These are phyloP conservation scores for Cudoniella acicularis DNA, from an alignment of 495 filamentous ascomycete species.

Conservation along the genomic window DNA sequence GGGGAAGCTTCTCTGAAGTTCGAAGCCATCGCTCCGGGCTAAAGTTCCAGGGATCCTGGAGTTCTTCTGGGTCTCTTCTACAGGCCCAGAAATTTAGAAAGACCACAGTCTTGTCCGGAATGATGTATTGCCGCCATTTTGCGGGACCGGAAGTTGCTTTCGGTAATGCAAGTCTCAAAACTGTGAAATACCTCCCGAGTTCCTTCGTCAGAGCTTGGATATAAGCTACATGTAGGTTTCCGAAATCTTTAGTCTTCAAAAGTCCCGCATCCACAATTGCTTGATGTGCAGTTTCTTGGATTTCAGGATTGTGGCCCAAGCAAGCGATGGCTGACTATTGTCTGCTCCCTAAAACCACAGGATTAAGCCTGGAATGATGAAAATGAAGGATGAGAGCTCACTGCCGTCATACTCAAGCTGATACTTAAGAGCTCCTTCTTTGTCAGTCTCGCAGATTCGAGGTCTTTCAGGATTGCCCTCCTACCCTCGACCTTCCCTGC, in stretches of 20 bases:
- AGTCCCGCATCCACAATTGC: neutral
- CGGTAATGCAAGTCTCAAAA: neutral
- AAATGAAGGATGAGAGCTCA: neutral
- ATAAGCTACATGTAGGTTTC: neutral
- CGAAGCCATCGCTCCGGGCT: neutral
- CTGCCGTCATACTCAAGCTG: constrained; percentile 4
- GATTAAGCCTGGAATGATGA: neutral
- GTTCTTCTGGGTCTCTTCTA: neutral
- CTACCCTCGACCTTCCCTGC: neutral
- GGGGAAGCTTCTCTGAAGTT: neutral
- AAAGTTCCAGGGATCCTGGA: neutral
- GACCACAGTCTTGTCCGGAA: neutral
- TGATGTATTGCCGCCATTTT: neutral
- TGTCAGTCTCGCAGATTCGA: neutral
- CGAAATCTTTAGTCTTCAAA: neutral
- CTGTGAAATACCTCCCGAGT: neutral
- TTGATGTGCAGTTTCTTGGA: neutral
- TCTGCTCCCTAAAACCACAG: neutral
- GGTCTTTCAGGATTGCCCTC: constrained; percentile 2
- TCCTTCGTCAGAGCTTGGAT: constrained; percentile 1
- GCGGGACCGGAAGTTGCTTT: neutral
- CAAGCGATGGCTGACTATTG: constrained; percentile 1
- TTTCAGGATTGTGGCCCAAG: constrained; percentile 1
- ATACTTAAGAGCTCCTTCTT: constrained; percentile 1
- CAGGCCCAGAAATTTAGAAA: constrained; percentile 1